Base-by-base conservation (phyloP, 768 basidiomycete species). In the Tricholoma flavovirens region DNA sequence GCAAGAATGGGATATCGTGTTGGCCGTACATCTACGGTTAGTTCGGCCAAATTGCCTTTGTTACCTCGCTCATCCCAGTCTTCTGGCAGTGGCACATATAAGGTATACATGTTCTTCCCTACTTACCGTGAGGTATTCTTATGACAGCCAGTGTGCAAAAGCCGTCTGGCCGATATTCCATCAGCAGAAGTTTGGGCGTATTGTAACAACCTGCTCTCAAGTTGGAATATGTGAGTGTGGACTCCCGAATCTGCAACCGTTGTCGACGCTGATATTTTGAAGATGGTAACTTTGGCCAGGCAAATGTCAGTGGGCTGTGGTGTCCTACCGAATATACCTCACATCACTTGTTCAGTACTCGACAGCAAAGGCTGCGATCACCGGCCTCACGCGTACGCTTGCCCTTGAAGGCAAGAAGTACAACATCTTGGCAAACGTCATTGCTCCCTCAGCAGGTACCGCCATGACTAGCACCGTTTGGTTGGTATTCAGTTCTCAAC, bases 111-210 rank as follows among this genome's bases (percentile, higher is more conserved):
- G 30, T n/a, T 11, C 29, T 19, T 42, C 10, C 10, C 6, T 35
- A 5, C 12, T 24, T n/a, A 29, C 21, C 14, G n/a, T 26, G n/a
- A 43, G n/a, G 40, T 35, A 19, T 9, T 29, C 26, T 46, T 15
- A n/a, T 33, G 15, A 49, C n/a, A 6, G 43, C 5, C 57, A 93
- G 89, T 94, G 93, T 60, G 87, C 84, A 26, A 90, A 96, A 66
- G 97, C 96, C 5, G 88, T 91, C 22, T 99, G 97, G 97, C 93
- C 95, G 0, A 75, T 92, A 62, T 98, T 99, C 83, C 88, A 90
- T 71, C 88, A 93, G 74, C 96, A 98, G 69, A 93, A 93, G 72
- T 97, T 86, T 67, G 97, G 97, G 26, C 85, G 97, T 43, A 94
- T 99, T 65, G 82, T 98, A 52, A 96, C 90, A 29, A 98, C 94